Evolutionary conservation across 768 basidiomycete species (phyloP).

Genomic region (Boletus sp.): DNA sequence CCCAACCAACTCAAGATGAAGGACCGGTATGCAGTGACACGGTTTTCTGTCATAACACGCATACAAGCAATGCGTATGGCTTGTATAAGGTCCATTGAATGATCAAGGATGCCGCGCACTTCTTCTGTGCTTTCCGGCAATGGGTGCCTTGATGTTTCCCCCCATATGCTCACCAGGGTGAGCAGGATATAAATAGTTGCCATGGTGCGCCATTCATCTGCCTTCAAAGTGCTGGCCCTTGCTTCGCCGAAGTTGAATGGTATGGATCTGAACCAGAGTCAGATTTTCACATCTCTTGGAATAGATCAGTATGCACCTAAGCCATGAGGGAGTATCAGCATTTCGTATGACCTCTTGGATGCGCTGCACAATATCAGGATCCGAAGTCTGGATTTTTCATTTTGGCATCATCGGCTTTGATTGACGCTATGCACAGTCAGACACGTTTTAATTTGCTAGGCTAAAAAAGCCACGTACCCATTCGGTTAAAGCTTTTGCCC

Average conservation of each 20-base stretch:
- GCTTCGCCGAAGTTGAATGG: slow-evolving; percentile 17
- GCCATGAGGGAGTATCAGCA: slow-evolving; percentile 14
- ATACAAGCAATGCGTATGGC: slow-evolving; percentile 22
- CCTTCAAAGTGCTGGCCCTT: slow-evolving; percentile 14
- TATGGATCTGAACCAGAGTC: not conserved
- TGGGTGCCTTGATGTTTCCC: not conserved
- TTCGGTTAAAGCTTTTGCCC: slow-evolving; percentile 3
- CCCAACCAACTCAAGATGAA: slow-evolving; percentile 19
- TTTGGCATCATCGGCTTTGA: not conserved
- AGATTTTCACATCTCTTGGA: not conserved
- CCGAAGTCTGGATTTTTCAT: not conserved
- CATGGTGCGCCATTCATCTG: slow-evolving; percentile 26
- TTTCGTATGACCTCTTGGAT: slow-evolving; percentile 4
- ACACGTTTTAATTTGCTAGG: not conserved
- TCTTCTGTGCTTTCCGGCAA: not conserved
- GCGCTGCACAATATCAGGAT: not conserved
- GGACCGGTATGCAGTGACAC: slow-evolving; percentile 3
- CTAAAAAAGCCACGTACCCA: slow-evolving; percentile 1
- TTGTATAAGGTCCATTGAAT: slow-evolving; percentile 31
- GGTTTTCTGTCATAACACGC: slow-evolving; percentile 7
- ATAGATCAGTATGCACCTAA: not conserved
- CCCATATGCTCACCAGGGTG: slow-evolving; percentile 23
- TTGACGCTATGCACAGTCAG: not conserved
- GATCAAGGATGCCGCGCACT: slow-evolving; percentile 13
- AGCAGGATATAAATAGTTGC: no score